Evolutionary conservation across 179 eudicot species (phyloP).

Genomic region (Patellifolia procumbens): DNA sequence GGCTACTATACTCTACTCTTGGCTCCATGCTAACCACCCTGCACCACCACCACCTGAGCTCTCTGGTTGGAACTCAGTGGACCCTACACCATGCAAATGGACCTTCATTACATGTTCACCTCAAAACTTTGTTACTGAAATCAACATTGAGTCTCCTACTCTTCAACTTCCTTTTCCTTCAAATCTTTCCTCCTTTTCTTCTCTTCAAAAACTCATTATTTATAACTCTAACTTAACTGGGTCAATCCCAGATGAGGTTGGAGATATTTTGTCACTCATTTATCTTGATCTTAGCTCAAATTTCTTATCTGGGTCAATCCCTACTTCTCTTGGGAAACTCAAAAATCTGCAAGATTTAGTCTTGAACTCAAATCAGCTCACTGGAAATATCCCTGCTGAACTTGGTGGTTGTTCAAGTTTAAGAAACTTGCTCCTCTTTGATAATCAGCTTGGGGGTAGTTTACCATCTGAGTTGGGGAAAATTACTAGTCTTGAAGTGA

Average conservation of each 20-base stretch:
- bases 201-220: constrained; percentile 42
- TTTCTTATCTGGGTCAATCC: constrained; percentile 55
- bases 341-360: constrained; percentile 37
- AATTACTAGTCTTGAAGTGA: constrained; percentile 37
- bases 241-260: constrained; percentile 48
- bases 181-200: constrained; percentile 41
- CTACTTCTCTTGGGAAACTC: constrained; percentile 46
- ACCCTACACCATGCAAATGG: constrained; percentile 67
- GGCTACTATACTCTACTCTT: constrained; percentile 44
- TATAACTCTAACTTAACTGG: constrained; percentile 54
- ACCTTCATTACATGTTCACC: constrained; percentile 42
- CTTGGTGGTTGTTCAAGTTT: constrained; percentile 43
- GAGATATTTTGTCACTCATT: constrained; percentile 35
- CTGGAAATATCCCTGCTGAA: constrained; percentile 49
- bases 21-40: constrained; percentile 38
- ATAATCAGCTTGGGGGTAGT: constrained; percentile 48
- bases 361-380: constrained; percentile 48
- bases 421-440: constrained; percentile 44
- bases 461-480: constrained; percentile 45
- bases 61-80: constrained; percentile 46
- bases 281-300: constrained; percentile 54
- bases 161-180: constrained; percentile 46
- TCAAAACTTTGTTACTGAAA: constrained; percentile 45
- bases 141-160: constrained; percentile 42
- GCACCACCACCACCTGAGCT: constrained; percentile 26